Evolutionary conservation across 495 filamentous ascomycete species (phyloP).

Genomic region (Eremomyces bilateralis): DNA sequence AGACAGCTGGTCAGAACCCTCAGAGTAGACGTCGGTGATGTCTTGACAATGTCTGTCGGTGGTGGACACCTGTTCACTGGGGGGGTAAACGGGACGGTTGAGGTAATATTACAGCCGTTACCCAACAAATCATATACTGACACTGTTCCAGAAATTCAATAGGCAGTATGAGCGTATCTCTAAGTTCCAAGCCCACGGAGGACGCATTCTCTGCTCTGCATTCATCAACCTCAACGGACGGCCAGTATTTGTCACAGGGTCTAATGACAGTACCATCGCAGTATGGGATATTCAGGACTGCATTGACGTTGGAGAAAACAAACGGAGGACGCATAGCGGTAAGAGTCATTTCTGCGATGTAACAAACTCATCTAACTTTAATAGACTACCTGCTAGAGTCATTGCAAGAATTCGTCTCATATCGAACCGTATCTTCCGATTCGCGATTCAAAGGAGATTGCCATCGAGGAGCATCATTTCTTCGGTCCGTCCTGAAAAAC

Average conservation of each 20-base stretch:
- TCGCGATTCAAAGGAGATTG: slow-evolving; percentile 73
- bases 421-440: slow-evolving; percentile 72
- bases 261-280: slow-evolving; percentile 71
- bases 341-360: neutral
- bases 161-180: slow-evolving; percentile 68
- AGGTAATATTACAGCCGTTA: slow-evolving; percentile 42
- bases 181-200: slow-evolving; percentile 69
- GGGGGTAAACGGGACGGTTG: slow-evolving; percentile 54
- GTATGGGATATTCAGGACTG: slow-evolving; percentile 64
- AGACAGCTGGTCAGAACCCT: slow-evolving; percentile 71
- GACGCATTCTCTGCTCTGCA: slow-evolving; percentile 71
- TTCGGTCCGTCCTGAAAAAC: slow-evolving; percentile 72
- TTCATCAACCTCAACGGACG: slow-evolving; percentile 41
- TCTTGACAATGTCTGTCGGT: slow-evolving; percentile 67
- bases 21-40: slow-evolving; percentile 56
- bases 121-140: too few species aligned
- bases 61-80: slow-evolving; percentile 70
- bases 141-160: slow-evolving; percentile 72
- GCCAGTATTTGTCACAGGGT: slow-evolving; percentile 76
- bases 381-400: slow-evolving; percentile 62
- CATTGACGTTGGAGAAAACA: slow-evolving; percentile 25
- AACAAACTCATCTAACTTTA: slow-evolving; percentile 7
- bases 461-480: slow-evolving; percentile 72
- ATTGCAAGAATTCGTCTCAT: slow-evolving; percentile 67
- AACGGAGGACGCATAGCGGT: slow-evolving; percentile 27